Percentiles rank a stretch among this genome's conserved stretches.
Conservation (phyloP, 2,329 filamentous ascomycete species). For the Fusarium sp. region DNA sequence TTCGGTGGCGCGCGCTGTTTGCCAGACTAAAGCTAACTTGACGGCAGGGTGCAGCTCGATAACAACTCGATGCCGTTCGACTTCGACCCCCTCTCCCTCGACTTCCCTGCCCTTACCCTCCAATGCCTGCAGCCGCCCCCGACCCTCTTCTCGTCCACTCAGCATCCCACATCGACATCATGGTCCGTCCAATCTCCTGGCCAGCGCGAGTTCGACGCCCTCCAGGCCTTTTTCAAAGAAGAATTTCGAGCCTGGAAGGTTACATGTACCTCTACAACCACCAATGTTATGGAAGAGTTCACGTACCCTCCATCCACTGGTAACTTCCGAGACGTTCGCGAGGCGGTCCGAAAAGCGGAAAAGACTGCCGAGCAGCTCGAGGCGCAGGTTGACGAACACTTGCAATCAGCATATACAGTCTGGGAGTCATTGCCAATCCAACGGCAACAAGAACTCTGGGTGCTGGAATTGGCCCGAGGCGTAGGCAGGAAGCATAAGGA, state of each 20-base stretch:
- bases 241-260: constrained; percentile 72
- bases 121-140: constrained; percentile 81
- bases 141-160: constrained; percentile 81
- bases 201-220: constrained; percentile 74
- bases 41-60: constrained; percentile 61
- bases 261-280: constrained; percentile 59
- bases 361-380: constrained; percentile 67
- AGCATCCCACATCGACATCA: constrained; percentile 77
- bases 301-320: constrained; percentile 55
- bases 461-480: constrained; percentile 66
- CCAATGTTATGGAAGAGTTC: constrained; percentile 59
- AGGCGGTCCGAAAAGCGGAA: constrained; percentile 58
- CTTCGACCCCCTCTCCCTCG: constrained; percentile 84
- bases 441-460: constrained; percentile 66
- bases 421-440: constrained; percentile 72
- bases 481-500: constrained; percentile 65
- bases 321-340: constrained; percentile 54
- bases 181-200: constrained; percentile 83
- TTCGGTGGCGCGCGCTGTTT: not conserved
- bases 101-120: constrained; percentile 84
- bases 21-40: constrained; percentile 23
- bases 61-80: constrained; percentile 69
- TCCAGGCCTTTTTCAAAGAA: constrained; percentile 71
- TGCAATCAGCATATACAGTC: constrained; percentile 77
- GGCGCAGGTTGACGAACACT: constrained; percentile 73